Evolutionary conservation across 2,329 filamentous ascomycete species (phyloP), one percentile per base, ranked within the genome.

Genomic region (Emergomyces africanus): DNA sequence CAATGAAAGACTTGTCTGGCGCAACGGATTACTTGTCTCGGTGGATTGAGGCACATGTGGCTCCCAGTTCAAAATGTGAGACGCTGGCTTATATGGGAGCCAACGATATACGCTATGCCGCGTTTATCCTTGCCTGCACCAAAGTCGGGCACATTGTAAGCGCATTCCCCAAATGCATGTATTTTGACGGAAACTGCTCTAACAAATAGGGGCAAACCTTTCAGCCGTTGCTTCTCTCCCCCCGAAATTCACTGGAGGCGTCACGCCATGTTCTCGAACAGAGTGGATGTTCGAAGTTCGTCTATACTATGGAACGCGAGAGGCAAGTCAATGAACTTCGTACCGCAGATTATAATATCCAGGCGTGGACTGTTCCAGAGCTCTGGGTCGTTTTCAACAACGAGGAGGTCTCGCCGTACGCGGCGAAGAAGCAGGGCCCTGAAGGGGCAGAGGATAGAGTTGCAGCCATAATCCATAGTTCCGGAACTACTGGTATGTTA

Each of bases 401-500:
- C 33, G 58, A 57, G 30, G 33, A 58, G 28, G 56, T 58, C 23
- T 54, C 35, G n/a, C 25, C 57, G 12, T 70, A 67, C 58, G 57
- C 64, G 8, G 68, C 59, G 42, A 54, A 48, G 51, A 59, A 25
- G 25, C 44, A 64, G 1, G 66, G 58, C 1, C 66, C 58, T 35
- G 55, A 64, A 8, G 63, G 69, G 15, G 63, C 58, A 0, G 65
- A 67, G 46, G 57, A 70, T 23, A 61, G 67, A 6, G 57, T 59
- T 2, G 57, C 60, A 2, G 58, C 68, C 12, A 69, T 72, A 9
- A 68, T 72, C 33, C 72, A 73, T 59, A 73, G 70, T 20, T 73
- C 71, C n/a, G 71, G 71, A 28, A 71, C 70, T 1, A 73, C 71
- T 15, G 71, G 71, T 70, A 60, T 44, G 62, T 59, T 12, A n/a